Evolutionary conservation across 2,329 filamentous ascomycete species (phyloP).

Genomic region (Diplodia sapinea): DNA sequence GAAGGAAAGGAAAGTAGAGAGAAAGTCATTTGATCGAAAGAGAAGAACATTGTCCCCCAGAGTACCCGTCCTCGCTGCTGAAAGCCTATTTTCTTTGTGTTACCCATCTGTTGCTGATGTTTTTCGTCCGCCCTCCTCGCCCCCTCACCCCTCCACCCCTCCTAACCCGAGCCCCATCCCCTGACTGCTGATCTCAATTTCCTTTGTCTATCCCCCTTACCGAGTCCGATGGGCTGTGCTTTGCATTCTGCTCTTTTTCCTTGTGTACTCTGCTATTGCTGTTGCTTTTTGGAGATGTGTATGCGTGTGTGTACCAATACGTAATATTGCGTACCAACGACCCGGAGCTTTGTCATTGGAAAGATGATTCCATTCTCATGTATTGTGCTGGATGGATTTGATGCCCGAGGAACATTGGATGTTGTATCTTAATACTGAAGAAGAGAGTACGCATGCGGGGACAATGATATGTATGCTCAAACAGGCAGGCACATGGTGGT

Average conservation of each 20-base stretch:
- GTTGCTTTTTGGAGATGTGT: neutral
- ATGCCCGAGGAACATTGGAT: no score
- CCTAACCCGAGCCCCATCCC: neutral
- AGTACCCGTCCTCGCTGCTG: neutral
- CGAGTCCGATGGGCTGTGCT: neutral
- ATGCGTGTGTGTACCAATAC: neutral
- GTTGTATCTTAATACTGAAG: neutral
- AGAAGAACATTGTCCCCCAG: neutral
- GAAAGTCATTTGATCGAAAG: neutral
- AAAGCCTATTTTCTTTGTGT: neutral
- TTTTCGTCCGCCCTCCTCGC: neutral
- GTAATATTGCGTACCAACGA: neutral
- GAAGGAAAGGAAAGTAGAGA: neutral
- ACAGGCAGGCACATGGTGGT: neutral
- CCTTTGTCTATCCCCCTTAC: neutral
- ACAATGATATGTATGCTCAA: neutral
- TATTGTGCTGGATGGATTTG: no score
- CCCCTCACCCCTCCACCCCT: neutral
- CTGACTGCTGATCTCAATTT: neutral
- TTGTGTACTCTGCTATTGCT: neutral
- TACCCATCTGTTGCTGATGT: neutral
- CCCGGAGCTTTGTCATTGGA: neutral
- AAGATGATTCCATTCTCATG: neutral
- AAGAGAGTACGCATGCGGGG: neutral
- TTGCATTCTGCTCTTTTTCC: neutral